Conservation (phyloP, 371 early-diverging fungal species). For the Mucor racemosus region DNA sequence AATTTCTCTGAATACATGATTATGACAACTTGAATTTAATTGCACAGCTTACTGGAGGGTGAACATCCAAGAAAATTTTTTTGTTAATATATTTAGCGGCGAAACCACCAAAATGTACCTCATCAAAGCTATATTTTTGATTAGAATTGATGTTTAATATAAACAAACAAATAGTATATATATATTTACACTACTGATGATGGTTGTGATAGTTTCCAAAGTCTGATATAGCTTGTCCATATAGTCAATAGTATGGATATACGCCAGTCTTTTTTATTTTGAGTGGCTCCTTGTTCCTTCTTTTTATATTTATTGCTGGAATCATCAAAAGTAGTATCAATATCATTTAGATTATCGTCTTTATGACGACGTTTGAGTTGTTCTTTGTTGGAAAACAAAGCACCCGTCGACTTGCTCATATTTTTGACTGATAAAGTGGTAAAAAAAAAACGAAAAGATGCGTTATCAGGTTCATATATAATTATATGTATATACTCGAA, state of each 20-base stretch:
- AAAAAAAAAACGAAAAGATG: not conserved
- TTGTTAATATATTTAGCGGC: conserved; percentile 90
- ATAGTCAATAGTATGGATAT: conserved; percentile 3
- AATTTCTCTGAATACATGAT: conserved; percentile 20
- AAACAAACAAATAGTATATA: no score
- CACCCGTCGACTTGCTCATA: not conserved
- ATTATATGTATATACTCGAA: not conserved
- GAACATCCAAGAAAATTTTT: conserved; percentile 96
- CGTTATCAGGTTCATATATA: not conserved
- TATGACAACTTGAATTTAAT: conserved; percentile 61
- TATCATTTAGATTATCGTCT: not conserved
- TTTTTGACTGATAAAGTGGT: not conserved
- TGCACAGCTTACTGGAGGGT: conserved; percentile 44
- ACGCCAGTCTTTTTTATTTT: conserved; percentile 1
- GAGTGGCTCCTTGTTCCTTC: not conserved
- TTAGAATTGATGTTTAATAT: no score
- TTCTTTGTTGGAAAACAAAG: not conserved
- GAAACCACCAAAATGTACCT: conserved; percentile 99
- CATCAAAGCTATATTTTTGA: conserved; percentile 81
- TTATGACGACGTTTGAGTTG: conserved; percentile 1
- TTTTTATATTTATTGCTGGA: not conserved
- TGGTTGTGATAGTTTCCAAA: conserved; percentile 20
- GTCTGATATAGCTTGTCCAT: conserved; percentile 19
- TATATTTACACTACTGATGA: conserved; percentile 17
- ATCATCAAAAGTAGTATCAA: not conserved